Evolutionary conservation across 1,284 basidiomycete species (phyloP).

Genomic region (Apiotrichum gamsii): DNA sequence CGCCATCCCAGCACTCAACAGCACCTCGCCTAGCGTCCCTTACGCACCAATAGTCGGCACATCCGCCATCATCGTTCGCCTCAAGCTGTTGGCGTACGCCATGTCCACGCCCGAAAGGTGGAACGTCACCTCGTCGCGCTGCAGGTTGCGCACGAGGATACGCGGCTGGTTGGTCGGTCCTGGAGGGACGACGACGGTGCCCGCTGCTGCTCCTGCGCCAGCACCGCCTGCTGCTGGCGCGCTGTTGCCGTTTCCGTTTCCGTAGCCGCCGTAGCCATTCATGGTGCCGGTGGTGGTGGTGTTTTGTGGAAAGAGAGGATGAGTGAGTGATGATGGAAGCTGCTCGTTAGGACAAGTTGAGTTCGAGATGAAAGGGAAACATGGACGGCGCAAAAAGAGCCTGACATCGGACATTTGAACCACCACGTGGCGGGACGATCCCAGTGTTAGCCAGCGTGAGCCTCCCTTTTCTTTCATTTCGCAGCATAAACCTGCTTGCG

Average conservation of each 20-base stretch:
- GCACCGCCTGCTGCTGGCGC: background rate
- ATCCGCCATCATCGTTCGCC: constrained; percentile 90
- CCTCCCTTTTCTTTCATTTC: too few relatives aligned
- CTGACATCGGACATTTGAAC: too few relatives aligned
- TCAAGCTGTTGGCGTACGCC: constrained; percentile 83
- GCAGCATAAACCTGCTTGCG: too few relatives aligned
- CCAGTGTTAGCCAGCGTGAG: too few relatives aligned
- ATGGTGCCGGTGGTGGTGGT: background rate
- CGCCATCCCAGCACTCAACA: too few relatives aligned
- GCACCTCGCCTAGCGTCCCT: background rate
- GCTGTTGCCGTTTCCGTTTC: background rate
- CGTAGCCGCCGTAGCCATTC: constrained; percentile 9
- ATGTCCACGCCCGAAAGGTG: constrained; percentile 88
- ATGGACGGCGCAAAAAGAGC: too few relatives aligned
- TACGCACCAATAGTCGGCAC: constrained; percentile 83
- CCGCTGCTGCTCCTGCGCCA: background rate
- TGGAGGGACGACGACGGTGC: constrained; percentile 18
- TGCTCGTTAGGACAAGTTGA: too few relatives aligned
- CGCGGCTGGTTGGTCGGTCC: constrained; percentile 40
- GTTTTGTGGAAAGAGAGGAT: too few relatives aligned
- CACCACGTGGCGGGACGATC: too few relatives aligned
- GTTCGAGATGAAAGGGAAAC: too few relatives aligned
- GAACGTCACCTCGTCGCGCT: constrained; percentile 76
- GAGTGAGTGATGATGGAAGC: too few relatives aligned
- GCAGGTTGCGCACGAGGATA: constrained; percentile 49